These are phyloP conservation scores for Terana coerulea DNA, from an alignment of 768 basidiomycete species.

Conservation along the genomic window DNA sequence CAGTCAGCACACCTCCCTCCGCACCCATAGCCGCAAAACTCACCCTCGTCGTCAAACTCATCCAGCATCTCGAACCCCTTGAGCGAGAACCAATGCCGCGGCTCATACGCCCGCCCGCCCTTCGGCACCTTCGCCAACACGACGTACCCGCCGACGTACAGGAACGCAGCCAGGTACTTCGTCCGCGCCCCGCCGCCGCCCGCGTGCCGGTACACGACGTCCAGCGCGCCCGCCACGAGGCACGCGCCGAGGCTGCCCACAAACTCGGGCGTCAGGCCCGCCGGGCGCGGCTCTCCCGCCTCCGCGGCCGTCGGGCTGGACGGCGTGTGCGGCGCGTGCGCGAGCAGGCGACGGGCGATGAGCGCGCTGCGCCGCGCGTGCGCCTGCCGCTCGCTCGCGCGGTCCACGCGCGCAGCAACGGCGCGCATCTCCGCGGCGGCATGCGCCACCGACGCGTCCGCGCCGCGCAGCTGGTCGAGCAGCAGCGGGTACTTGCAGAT, in stretches of 20 bases:
- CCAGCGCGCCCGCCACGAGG: slow-evolving; percentile 78
- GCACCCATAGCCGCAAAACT: slow-evolving; percentile 28
- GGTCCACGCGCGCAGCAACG: slow-evolving; percentile 64
- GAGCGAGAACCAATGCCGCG: slow-evolving; percentile 84
- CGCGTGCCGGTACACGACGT: slow-evolving; percentile 77
- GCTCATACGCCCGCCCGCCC: slow-evolving; percentile 72
- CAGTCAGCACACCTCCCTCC: background rate
- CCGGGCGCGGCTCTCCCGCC: background rate
- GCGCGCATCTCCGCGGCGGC: slow-evolving; percentile 70
- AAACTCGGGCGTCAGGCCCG: slow-evolving; percentile 46
- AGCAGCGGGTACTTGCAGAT: slow-evolving; percentile 95
- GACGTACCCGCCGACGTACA: slow-evolving; percentile 83
- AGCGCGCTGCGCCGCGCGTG: slow-evolving; percentile 21
- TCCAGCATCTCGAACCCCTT: slow-evolving; percentile 69
- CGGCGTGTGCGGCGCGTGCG: slow-evolving; percentile 14
- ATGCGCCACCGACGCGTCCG: slow-evolving; percentile 26
- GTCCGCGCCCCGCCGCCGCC: slow-evolving; percentile 36
- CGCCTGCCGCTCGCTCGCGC: slow-evolving; percentile 24
- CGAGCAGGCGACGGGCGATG: slow-evolving; percentile 18
- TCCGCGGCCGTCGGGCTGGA: slow-evolving; percentile 10
- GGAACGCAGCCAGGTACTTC: slow-evolving; percentile 87
- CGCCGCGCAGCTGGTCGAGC: slow-evolving; percentile 58
- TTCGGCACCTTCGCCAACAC: slow-evolving; percentile 85
- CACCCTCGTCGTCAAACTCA: slow-evolving; percentile 70
- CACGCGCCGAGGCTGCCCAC: slow-evolving; percentile 75